Evolutionary conservation across 352 stramenopile genomes (phyloP), one percentile per base, ranked within the genome.

Genomic region (Phytopythium ostracodes): DNA sequence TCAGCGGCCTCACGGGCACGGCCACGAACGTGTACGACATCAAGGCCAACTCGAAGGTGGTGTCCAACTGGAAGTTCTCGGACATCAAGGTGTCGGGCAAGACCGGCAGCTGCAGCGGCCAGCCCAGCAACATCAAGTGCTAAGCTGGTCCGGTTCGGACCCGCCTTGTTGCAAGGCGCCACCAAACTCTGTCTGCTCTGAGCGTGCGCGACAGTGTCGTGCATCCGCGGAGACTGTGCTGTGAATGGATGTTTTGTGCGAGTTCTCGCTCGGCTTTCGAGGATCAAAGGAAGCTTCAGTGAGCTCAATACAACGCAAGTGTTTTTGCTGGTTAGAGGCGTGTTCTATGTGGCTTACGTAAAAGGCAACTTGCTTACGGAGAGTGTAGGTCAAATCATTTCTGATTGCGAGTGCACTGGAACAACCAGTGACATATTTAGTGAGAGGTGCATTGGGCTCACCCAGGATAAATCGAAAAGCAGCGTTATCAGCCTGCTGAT

Each of bases 1-100:
- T 73, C 40, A 60, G 38, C 2, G 66, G 66, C 22, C 56, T 73
- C 4, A 59, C 63, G 25, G 66, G 63, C 25, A 49, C 66, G 7
- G 63, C 54, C 29, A 64, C 54, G 9, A 70, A 73, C 33, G n/a
- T 70, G n/a, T 73, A 67, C 59, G 66, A 73, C 40, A 67, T 70
- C 36, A 31, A 63, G 27, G 64, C 44, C 2, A 75, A 72, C 49
- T 51, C 60, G 6, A 59, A 64, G 18, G 67, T 67, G 2, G 67
- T 74, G 40, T 71, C 64, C 10, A 52, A 64, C 64, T 73, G 66
- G 66, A 57, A 52, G 49, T 70, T 73, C 63, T 66, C 59, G 27
- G 59, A 56, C 31, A 62, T 69, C 29, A 47, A 38, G 18, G 59
- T 70, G 33, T 61, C 47, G 22, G 50, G 57, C 15, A 52, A 53